Conservation (phyloP, 1,284 basidiomycete species). For the Cryptococcus jaspeensis region DNA sequence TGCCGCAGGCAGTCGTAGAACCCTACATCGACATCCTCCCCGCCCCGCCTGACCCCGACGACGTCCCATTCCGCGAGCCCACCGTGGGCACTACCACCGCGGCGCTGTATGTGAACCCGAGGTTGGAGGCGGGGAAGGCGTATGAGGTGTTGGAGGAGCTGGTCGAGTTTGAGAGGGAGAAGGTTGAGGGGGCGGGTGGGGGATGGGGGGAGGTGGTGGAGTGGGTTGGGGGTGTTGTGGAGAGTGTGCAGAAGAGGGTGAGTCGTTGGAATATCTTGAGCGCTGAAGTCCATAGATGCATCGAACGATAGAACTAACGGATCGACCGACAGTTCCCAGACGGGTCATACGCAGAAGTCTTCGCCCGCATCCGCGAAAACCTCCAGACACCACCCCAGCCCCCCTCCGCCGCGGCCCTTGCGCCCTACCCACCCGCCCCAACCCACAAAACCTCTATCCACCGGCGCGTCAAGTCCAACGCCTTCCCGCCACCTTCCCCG, state of each 20-base stretch:
- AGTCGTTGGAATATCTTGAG: too few species aligned
- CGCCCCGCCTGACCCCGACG: conserved; percentile 43
- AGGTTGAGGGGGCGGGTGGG: conserved; percentile 19
- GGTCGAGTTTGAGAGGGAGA: conserved; percentile 44
- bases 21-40: conserved; percentile 41
- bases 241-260: conserved; percentile 40
- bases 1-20: conserved; percentile 30
- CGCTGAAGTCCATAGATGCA: neutral
- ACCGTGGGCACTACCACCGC: conserved; percentile 47
- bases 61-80: conserved; percentile 40
- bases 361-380: conserved; percentile 27
- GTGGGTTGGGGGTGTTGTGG: conserved; percentile 31
- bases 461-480: conserved; percentile 35
- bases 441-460: conserved; percentile 18
- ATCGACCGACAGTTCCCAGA: conserved; percentile 41
- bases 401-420: conserved; percentile 1
- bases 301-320: neutral
- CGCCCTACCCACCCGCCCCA: neutral
- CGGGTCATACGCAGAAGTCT: conserved; percentile 41
- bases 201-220: conserved; percentile 26
- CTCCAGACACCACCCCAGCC: conserved; percentile 16
- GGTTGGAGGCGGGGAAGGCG: conserved; percentile 37
- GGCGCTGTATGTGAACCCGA: conserved; percentile 48
- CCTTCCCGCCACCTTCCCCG: conserved; percentile 6
- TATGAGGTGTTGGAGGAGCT: conserved; percentile 44